Conservation (phyloP, 208 protist genomes). For the Trypanosomatidae sp. region DNA sequence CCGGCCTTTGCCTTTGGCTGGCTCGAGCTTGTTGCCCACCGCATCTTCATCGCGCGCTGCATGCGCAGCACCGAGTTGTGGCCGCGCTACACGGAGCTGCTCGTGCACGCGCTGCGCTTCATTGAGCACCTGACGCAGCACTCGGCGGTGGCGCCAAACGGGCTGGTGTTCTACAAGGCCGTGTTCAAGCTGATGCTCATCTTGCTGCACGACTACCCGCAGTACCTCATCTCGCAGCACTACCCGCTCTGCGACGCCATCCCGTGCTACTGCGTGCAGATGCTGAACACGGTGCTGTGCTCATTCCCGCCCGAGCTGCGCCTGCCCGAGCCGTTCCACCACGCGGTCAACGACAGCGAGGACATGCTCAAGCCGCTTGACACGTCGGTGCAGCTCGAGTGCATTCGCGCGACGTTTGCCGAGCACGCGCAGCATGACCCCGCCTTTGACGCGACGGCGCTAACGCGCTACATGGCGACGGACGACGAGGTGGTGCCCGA, state of each 20-base stretch:
- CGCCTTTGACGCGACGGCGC: conserved; percentile 11
- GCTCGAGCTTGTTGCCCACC: conserved; percentile 96
- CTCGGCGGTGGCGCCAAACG: conserved; percentile 42
- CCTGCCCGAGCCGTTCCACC: conserved; percentile 90
- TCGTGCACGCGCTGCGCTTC: conserved; percentile 60
- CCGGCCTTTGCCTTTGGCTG: conserved; percentile 98
- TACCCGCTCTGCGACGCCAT: conserved; percentile 93
- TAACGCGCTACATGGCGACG: conserved; percentile 25
- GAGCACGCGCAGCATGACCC: no score
- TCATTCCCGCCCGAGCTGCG: conserved; percentile 95
- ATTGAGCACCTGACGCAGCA: conserved; percentile 54
- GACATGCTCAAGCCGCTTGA: conserved; percentile 81
- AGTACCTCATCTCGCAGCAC: conserved; percentile 98
- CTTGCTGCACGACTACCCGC: conserved; percentile 98
- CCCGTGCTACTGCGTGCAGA: conserved; percentile 93
- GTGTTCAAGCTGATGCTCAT: conserved; percentile 92
- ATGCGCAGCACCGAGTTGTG: conserved; percentile 43
- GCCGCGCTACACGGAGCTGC: conserved; percentile 49
- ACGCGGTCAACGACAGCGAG: conserved; percentile 68
- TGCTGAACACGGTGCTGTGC: conserved; percentile 96
- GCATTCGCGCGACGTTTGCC: conserved; percentile 56
- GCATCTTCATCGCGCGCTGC: conserved; percentile 95
- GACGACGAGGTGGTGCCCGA: conserved; percentile 26
- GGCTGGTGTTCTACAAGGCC: conserved; percentile 81
- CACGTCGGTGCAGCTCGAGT: conserved; percentile 77